Evolutionary conservation across 2,329 filamentous ascomycete species (phyloP), one percentile per base, ranked within the genome.

Genomic region (Calonectria pseudoturangicola): DNA sequence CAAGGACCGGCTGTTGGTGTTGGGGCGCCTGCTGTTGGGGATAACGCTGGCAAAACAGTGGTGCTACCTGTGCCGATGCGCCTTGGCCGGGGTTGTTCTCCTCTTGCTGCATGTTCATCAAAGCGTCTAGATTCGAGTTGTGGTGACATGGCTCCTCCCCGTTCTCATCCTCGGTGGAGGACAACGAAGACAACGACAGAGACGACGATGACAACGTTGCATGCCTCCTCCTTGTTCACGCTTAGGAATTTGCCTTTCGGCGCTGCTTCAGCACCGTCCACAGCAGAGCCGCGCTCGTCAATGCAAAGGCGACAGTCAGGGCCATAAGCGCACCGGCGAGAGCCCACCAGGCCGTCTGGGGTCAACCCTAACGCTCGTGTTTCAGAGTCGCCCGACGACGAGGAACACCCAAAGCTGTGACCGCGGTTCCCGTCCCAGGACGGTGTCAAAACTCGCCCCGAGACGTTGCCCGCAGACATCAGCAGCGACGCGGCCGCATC

Each of bases 301-400:
- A 43, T 45, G 58, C 58, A 39, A 43, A 28, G n/a, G 50, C 56
- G 21, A 41, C 6, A 12, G 21, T 16, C 28, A 68, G 66, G 7
- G 16, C 43, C 12, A 63, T 63, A 47, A 68, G 66, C 16, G 66
- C 36, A 36, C 43, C 27, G 43, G 45, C 21, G 45, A 68, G 36
- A 36, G 45, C 56, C 25, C 25, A 63, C 54, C 10, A 51, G 33
- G 30, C 45, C 33, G 10, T 54, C 28, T 33, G 36, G 54, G 25
- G 66, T 62, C 43, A 68, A 43, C 33, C 66, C 66, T 47, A 68
- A 51, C 27, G 39, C 65, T 15, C 66, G 54, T 28, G 21, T 47
- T 25, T 51, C 43, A 43, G 27, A 45, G 33, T 51, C 21, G 16
- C 30, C 33, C 15, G 47, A 15, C 18, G 33, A 33, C 18, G 66